These are phyloP conservation scores for Kwoniella botswanensis DNA, from an alignment of 768 basidiomycete genomes.

Conservation along the genomic window DNA sequence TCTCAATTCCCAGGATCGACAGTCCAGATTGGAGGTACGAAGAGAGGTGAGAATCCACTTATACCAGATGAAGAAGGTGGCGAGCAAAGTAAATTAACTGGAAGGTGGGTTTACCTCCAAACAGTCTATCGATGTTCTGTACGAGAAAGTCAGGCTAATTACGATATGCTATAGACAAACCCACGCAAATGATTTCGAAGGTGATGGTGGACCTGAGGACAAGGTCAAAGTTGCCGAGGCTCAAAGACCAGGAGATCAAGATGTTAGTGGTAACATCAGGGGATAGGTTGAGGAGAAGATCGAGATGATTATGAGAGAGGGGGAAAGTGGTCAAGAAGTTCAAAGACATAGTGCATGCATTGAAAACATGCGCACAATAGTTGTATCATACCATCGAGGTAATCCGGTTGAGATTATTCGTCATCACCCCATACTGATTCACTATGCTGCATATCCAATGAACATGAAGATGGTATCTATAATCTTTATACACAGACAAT, in stretches of 20 bases:
- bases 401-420: neutral
- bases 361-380: neutral
- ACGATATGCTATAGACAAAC: conserved; percentile 27
- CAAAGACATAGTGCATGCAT: neutral
- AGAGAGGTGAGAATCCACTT: conserved; percentile 43
- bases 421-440: neutral
- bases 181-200: conserved; percentile 44
- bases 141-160: neutral
- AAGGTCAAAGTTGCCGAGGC: conserved; percentile 28
- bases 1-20: conserved; percentile 47
- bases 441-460: conserved; percentile 18
- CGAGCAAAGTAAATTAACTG: conserved; percentile 32
- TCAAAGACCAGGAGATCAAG: conserved; percentile 40
- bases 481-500: neutral
- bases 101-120: conserved; percentile 26
- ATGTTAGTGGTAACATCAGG: conserved; percentile 35
- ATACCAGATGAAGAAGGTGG: conserved; percentile 47
- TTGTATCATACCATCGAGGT: neutral
- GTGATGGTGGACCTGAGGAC: conserved; percentile 42
- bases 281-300: neutral
- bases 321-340: neutral
- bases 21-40: conserved; percentile 44
- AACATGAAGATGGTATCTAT: conserved; percentile 8
- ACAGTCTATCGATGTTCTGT: neutral
- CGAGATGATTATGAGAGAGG: neutral